Evolutionary conservation across 2,329 filamentous ascomycete genomes (phyloP).

Genomic region (Diatrype stigma): DNA sequence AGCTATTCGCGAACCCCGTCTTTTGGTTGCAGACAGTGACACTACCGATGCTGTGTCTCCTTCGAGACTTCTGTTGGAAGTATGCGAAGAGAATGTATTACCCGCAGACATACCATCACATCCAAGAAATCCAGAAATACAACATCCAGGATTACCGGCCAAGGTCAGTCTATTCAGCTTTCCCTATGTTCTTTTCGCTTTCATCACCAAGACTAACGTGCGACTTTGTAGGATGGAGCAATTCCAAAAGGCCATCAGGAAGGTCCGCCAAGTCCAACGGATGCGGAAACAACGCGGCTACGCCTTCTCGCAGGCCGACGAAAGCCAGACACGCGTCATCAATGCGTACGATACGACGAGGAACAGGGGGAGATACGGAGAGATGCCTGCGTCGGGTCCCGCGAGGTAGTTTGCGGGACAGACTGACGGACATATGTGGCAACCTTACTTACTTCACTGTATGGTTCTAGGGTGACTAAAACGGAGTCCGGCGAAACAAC

Average conservation of each 20-base stretch:
- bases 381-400: slow-evolving; percentile 62
- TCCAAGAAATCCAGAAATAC: slow-evolving; percentile 99
- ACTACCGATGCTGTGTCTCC: slow-evolving; percentile 74
- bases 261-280: slow-evolving; percentile 94
- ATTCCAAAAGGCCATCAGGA: slow-evolving; percentile 98
- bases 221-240: slow-evolving; percentile 82
- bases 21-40: slow-evolving; percentile 91
- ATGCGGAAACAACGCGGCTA: slow-evolving; percentile 99
- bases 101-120: slow-evolving; percentile 93
- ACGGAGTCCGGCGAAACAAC: neutral
- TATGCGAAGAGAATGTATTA: slow-evolving; percentile 97
- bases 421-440: too few species aligned
- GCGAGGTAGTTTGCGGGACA: slow-evolving; percentile 15
- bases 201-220: slow-evolving; percentile 19
- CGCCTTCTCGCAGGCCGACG: slow-evolving; percentile 95
- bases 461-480: neutral
- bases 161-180: slow-evolving; percentile 53
- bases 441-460: neutral
- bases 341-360: slow-evolving; percentile 98
- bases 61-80: slow-evolving; percentile 93
- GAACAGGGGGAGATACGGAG: slow-evolving; percentile 85
- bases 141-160: slow-evolving; percentile 99
- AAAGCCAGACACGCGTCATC: slow-evolving; percentile 89
- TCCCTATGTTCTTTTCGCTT: neutral
- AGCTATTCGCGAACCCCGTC: slow-evolving; percentile 72